phyloP scores from a whole-genome alignment of 768 basidiomycete species.

The Ephemerocybe angulata region DNA sequence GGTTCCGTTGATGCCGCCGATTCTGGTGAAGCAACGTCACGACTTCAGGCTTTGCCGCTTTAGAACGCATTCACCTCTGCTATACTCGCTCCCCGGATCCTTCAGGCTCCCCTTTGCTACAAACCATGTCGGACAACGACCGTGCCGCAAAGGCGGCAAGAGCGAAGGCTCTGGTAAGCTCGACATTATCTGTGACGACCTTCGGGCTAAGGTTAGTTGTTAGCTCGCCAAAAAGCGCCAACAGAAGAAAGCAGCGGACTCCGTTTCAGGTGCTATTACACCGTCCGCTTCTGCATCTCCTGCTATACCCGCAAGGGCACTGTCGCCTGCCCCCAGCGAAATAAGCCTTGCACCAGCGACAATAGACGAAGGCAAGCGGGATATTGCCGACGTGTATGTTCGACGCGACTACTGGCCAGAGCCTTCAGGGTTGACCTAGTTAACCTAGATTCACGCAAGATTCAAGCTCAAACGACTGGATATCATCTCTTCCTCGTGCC shows the following conservation, averaged over 20 bases:
- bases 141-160: conserved; percentile 79
- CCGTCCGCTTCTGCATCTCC: conserved; percentile 37
- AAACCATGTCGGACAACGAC: conserved; percentile 65
- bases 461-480: conserved; percentile 51
- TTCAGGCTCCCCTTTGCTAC: not conserved
- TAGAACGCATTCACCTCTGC: not conserved
- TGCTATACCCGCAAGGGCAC: conserved; percentile 35
- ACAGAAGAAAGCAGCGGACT: conserved; percentile 59
- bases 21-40: conserved; percentile 16
- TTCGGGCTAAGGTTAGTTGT: conserved; percentile 6
- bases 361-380: conserved; percentile 44
- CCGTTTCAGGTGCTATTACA: conserved; percentile 21
- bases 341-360: conserved; percentile 17
- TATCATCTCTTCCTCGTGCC: conserved; percentile 53
- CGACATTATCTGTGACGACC: not conserved
- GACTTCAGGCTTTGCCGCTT: not conserved
- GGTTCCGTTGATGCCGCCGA: conserved; percentile 14
- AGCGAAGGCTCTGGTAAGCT: conserved; percentile 73
- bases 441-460: conserved; percentile 39
- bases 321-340: conserved; percentile 51
- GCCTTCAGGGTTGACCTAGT: not conserved
- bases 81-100: not conserved
- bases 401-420: conserved; percentile 16
- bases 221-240: conserved; percentile 77
- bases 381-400: conserved; percentile 66